phyloP scores from a whole-genome alignment of 1,284 basidiomycete genomes.

The Pterulicium gracile region DNA sequence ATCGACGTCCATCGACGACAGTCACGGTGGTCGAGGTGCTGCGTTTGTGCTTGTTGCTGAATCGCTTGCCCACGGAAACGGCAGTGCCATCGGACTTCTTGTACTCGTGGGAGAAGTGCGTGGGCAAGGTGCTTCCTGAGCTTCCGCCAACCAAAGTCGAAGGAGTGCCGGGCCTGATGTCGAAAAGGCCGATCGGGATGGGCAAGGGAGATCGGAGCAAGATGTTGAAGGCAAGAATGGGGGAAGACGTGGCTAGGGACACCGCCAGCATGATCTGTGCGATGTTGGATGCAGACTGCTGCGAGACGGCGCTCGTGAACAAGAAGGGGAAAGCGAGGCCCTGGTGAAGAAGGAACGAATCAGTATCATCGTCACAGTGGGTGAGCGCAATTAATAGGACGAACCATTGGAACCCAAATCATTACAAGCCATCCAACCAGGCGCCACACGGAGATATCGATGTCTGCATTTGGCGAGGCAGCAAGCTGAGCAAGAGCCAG shows the following conservation, averaged over 20 bases:
- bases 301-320: constrained; percentile 28
- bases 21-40: constrained; percentile 51
- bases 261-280: constrained; percentile 41
- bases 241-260: constrained; percentile 55
- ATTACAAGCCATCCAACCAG: constrained; percentile 49
- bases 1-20: constrained; percentile 55
- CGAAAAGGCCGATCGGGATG: constrained; percentile 53
- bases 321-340: constrained; percentile 50
- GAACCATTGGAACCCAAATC: constrained; percentile 57
- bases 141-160: constrained; percentile 27
- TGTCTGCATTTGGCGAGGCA: constrained; percentile 26
- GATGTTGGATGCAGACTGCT: constrained; percentile 22
- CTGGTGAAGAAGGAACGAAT: too few species aligned
- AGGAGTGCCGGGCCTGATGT: constrained; percentile 33
- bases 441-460: constrained; percentile 43
- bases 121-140: constrained; percentile 24
- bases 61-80: constrained; percentile 27
- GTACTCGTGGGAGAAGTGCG: constrained; percentile 40
- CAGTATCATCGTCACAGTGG: constrained; percentile 10
- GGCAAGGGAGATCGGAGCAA: constrained; percentile 49
- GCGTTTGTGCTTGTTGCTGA: constrained; percentile 49
- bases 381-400: constrained; percentile 15
- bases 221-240: constrained; percentile 49
- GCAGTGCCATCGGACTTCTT: constrained; percentile 30
- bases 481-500: constrained; percentile 26